A percentile compares a stretch with the other conserved stretches of the same genome.
Conservation (phyloP, 257 asterid genomes). For the Salvia rosmarinus region DNA sequence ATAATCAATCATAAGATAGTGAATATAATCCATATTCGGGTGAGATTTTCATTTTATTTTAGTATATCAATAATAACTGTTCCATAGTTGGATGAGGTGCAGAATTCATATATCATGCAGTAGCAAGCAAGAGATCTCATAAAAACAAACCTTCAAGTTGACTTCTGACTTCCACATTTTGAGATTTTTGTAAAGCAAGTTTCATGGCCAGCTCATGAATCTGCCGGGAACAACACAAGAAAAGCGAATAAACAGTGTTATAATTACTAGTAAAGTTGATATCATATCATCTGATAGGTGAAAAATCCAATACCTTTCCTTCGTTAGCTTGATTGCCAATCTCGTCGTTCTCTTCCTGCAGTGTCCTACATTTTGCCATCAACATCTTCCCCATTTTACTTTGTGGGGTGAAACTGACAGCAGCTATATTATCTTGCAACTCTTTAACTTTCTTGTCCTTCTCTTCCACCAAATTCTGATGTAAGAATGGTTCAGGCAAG, state of each 20-base stretch:
- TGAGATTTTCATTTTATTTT: too few species aligned
- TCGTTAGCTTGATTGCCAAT: slow-evolving; percentile 97
- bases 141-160: slow-evolving; percentile 75
- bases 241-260: background rate
- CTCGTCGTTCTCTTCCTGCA: slow-evolving; percentile 97
- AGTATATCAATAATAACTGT: too few species aligned
- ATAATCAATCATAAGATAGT: too few species aligned
- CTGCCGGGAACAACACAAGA: slow-evolving; percentile 44
- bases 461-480: slow-evolving; percentile 95
- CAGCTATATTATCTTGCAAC: slow-evolving; percentile 88
- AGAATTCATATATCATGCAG: background rate
- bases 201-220: slow-evolving; percentile 87
- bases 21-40: too few species aligned
- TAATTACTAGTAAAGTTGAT: background rate
- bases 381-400: slow-evolving; percentile 98
- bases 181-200: slow-evolving; percentile 81
- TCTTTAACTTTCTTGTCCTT: slow-evolving; percentile 92
- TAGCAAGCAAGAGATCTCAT: background rate
- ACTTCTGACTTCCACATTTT: slow-evolving; percentile 72
- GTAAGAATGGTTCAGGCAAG: slow-evolving; percentile 26
- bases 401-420: slow-evolving; percentile 90
- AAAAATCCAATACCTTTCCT: slow-evolving; percentile 75
- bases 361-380: slow-evolving; percentile 94
- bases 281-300: background rate
- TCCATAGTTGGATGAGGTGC: too few species aligned